Evolutionary conservation across 73 alveolate species (phyloP), one percentile per base, ranked within the genome.

Genomic region (Breviolum minutum): DNA sequence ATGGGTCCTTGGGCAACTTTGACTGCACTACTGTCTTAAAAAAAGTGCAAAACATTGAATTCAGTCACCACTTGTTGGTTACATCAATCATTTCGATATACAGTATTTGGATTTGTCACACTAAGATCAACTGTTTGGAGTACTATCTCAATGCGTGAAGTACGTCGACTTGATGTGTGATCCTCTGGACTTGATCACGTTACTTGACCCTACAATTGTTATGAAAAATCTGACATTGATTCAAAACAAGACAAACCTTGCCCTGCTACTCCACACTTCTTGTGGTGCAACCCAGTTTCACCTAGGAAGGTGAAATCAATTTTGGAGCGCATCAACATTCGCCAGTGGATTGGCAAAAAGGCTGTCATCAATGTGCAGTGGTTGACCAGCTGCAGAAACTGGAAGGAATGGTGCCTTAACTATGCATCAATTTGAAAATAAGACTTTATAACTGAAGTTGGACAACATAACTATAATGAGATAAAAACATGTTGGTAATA

Each of bases 321-420:
- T 26, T 63, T 88, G 19, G 84, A 63, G 0, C 66, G 95, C 60
- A 32, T 63, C 70, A 64, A 63, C 60, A 88, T 88, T 63, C 27
- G 48, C 29, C 8, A 27, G n/a, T 88, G 95, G 95, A 48, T 88
- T 9, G 95, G 95, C 63, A 17, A 20, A 13, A 48, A 66, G 16
- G 79, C 95, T 6, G 64, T 6, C 60, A 63, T 88, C 84, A 88
- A n/a, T 7, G 95, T 88, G 82, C 30, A 48, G 54, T 63, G 16
- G 8, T 3, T 88, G 32, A 48, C 61, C 40, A 63, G 80, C 30
- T 29, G 62, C 68, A 29, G 84, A 40, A n/a, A 8, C 3, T 88
- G 95, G 95, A 32, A 6, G 26, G 60, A 64, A 1, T 88, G 95
- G 95, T 17, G 6, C 81, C 30, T 71, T 71, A 54, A 1, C 7